Base-by-base conservation (phyloP, 768 basidiomycete genomes). In the Russula vinacea region DNA sequence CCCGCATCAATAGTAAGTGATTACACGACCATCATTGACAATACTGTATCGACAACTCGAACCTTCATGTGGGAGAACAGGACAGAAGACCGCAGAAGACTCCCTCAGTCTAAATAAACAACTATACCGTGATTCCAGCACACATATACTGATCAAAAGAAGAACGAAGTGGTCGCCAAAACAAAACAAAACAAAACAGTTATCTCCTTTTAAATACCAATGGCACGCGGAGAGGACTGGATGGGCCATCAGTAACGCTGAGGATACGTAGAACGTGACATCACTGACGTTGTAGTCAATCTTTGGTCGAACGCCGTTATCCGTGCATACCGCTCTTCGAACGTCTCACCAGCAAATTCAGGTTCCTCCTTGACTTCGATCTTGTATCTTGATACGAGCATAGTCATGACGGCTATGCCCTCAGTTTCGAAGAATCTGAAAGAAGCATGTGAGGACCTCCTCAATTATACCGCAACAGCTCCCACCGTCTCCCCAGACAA, bases 371-470 rank as follows among this genome's bases (percentile, higher is more conserved):
- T 81, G 33, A 83, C 64, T 47, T 77, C 75, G 54, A 83, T 76
- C 58, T 76, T 79, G 68, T 81, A 84, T 40, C 67, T 73, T 6
- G 73, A 75, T 7, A 83, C 70, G 26, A 84, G 67, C 73, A 80
- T 76, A 7, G 79, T 78, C 32, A 84, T 69, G 52, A 78, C 74
- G 0, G 79, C 81, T 45, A 81, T 73, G 33, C 75, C 79, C 67
- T 82, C 80, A 0, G 79, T 80, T 70, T 84, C 82, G 32, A 77
- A 77, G 68, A 83, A 83, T 66, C 80, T 82, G 55, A 10, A 44
- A 19, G 8, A 26, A 49, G 24, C 8, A 1, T 16, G 16, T 65
- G 19, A 62, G 47, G 13, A 29, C 49, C 10, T 3, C 32, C 22
- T 50, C 45, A 32, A 22, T 19, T 13, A 17, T 6, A 40, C 9